phyloP scores from a whole-genome alignment of 1,139 yeast species.

The Geotrichum klebahnii region DNA sequence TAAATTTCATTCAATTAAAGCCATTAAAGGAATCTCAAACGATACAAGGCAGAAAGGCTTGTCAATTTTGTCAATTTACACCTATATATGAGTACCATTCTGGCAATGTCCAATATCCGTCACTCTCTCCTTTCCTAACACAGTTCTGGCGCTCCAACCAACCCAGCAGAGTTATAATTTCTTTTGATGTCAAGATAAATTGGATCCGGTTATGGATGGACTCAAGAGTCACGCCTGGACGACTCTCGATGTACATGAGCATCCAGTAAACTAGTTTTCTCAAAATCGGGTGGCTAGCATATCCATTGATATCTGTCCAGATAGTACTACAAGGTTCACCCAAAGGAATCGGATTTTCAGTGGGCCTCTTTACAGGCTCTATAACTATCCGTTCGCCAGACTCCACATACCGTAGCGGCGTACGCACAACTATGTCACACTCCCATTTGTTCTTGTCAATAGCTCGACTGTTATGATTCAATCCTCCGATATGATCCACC shows the following conservation, averaged over 20 bases:
- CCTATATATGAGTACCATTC: slow-evolving; percentile 49
- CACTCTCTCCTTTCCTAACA: slow-evolving; percentile 41
- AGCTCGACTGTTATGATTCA: slow-evolving; percentile 59
- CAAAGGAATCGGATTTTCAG: slow-evolving; percentile 44
- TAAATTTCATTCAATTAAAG: too few species aligned
- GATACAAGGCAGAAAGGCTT: too few species aligned
- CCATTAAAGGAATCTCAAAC: too few species aligned
- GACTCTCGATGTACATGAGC: slow-evolving; percentile 45
- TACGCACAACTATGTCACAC: slow-evolving; percentile 49
- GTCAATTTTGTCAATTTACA: not conserved
- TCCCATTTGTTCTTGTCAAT: slow-evolving; percentile 59
- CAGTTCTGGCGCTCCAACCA: slow-evolving; percentile 55
- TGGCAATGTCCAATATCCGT: slow-evolving; percentile 50
- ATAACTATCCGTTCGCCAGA: slow-evolving; percentile 12
- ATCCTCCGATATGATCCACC: slow-evolving; percentile 43
- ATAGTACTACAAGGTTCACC: slow-evolving; percentile 62
- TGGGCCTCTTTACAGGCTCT: slow-evolving; percentile 8
- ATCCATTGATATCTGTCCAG: slow-evolving; percentile 69
- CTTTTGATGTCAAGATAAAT: slow-evolving; percentile 48
- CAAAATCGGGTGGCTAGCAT: slow-evolving; percentile 60
- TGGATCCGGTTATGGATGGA: slow-evolving; percentile 41
- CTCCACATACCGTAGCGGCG: slow-evolving; percentile 21
- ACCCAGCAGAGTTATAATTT: slow-evolving; percentile 48
- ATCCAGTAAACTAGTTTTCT: slow-evolving; percentile 50
- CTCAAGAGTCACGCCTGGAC: slow-evolving; percentile 57